phyloP scores from a whole-genome alignment of 2,329 filamentous ascomycete genomes.

The Colletotrichum higginsianum region DNA sequence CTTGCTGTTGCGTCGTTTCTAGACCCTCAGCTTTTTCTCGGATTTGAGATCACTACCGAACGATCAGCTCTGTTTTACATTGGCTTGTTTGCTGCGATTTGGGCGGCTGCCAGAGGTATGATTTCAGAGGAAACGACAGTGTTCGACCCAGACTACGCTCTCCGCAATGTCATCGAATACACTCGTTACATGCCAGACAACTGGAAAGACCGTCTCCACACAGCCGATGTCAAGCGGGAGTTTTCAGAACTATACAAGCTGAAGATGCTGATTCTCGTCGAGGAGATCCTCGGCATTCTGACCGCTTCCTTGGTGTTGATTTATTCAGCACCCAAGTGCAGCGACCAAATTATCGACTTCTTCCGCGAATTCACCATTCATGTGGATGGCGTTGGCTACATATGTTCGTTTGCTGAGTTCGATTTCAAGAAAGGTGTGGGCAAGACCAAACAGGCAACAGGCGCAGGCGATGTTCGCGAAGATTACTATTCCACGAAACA shows the following conservation, averaged over 20 bases:
- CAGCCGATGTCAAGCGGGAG: slow-evolving; percentile 91
- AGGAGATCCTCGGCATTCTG: slow-evolving; percentile 93
- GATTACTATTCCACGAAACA: slow-evolving; percentile 97
- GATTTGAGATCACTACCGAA: slow-evolving; percentile 91
- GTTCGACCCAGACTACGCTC: slow-evolving; percentile 91
- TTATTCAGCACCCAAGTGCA: slow-evolving; percentile 87
- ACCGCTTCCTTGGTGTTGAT: slow-evolving; percentile 92
- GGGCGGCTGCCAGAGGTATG: slow-evolving; percentile 85
- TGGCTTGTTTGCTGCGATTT: slow-evolving; percentile 85
- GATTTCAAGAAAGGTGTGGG: slow-evolving; percentile 89
- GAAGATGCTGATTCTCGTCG: slow-evolving; percentile 91
- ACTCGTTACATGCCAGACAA: slow-evolving; percentile 92
- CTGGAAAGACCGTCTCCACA: slow-evolving; percentile 93
- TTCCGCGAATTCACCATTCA: slow-evolving; percentile 98
- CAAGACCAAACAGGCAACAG: slow-evolving; percentile 57
- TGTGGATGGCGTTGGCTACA: slow-evolving; percentile 94
- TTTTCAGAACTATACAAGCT: slow-evolving; percentile 93
- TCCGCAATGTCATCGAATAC: slow-evolving; percentile 91
- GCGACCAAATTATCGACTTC: slow-evolving; percentile 95
- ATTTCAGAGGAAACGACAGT: slow-evolving; percentile 91
- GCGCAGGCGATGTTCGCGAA: slow-evolving; percentile 76
- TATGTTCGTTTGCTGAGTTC: slow-evolving; percentile 98
- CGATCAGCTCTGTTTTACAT: slow-evolving; percentile 93
- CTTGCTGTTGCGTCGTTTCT: slow-evolving; percentile 87
- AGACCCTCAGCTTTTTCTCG: slow-evolving; percentile 91